Evolutionary conservation across 805 yeast species (phyloP), one percentile per base, ranked within the genome.

Genomic region (Yamadazyma philogaea): DNA sequence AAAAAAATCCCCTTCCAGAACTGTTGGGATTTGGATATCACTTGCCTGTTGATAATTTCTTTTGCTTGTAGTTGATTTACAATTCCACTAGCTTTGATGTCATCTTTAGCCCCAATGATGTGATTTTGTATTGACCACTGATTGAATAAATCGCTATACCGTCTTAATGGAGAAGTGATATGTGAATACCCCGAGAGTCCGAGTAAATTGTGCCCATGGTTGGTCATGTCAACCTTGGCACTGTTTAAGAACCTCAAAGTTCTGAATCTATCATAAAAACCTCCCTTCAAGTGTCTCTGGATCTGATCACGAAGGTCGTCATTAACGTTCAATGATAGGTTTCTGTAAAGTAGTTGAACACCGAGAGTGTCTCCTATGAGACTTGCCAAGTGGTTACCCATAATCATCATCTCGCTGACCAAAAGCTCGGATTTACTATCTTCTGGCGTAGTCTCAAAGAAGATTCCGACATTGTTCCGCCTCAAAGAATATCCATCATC

Each of bases 101-200:
- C 10, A 17, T 37, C 34, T 11, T 19, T 5, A 3, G 21, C 14
- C 22, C 36, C 28, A 18, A 15, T 20, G 14, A 54, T 46, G 47
- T 41, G 46, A 7, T 46, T 49, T 43, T 60, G 61, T 32, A 87
- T 48, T 53, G 85, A 91, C 78, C 90, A 77, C 54, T 90, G 97
- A 54, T 83, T 82, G 7, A 89, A 59, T 46, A 89, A 61, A 59
- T 91, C 98, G 6, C 84, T 81, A 50, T 77, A 84, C 49, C 98
- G 70, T 58, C 98, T 72, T 49, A 93, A 67, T 2, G 99, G 98
- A 0, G 97, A 89, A 0, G 98, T 90, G 7, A 86, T 82, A 15
- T 87, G 84, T 4, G 84, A 71, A 54, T 90, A 88, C 5, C 65
- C 57, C 0, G 63, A 59, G 7, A 86, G 61, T 3, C 90, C 95